Evolutionary conservation across 2,329 filamentous ascomycete genomes (phyloP).

Genomic region (Huntiella abstrusa): DNA sequence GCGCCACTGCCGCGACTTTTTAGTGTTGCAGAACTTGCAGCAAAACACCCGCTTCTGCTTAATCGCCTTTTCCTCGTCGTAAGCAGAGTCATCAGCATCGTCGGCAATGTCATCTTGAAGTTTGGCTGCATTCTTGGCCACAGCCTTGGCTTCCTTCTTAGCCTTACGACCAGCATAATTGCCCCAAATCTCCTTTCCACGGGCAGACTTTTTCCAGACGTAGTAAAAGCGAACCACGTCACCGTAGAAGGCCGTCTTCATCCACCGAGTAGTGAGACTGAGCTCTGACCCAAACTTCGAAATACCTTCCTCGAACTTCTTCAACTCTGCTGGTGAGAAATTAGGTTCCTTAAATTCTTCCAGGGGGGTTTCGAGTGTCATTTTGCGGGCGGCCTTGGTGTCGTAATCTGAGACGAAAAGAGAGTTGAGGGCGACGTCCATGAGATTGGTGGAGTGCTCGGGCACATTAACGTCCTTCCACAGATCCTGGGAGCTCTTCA

Average conservation of each 20-base stretch:
- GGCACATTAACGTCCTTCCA: slow-evolving; percentile 52
- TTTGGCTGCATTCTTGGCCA: slow-evolving; percentile 52
- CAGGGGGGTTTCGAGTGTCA: slow-evolving; percentile 48
- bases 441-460: slow-evolving; percentile 63
- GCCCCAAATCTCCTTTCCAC: slow-evolving; percentile 77
- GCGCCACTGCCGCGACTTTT: slow-evolving; percentile 73
- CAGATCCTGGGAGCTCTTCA: slow-evolving; percentile 47
- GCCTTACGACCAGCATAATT: slow-evolving; percentile 73
- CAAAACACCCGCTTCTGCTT: slow-evolving; percentile 67
- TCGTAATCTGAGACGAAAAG: slow-evolving; percentile 58
- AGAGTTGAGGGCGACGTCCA: slow-evolving; percentile 63
- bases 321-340: slow-evolving; percentile 57
- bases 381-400: slow-evolving; percentile 47
- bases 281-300: slow-evolving; percentile 82
- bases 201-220: slow-evolving; percentile 87
- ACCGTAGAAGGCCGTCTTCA: slow-evolving; percentile 56
- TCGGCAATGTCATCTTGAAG: slow-evolving; percentile 85
- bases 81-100: slow-evolving; percentile 84
- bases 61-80: slow-evolving; percentile 69
- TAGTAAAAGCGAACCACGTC: slow-evolving; percentile 89
- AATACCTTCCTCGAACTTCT: slow-evolving; percentile 84
- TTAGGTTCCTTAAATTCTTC: slow-evolving; percentile 70
- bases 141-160: slow-evolving; percentile 67
- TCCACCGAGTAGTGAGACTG: slow-evolving; percentile 62
- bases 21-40: slow-evolving; percentile 81